Evolutionary conservation across 148 eudicot genomes (phyloP), one percentile per base, ranked within the genome.

Genomic region (Amaranthus hypochondriacus): DNA sequence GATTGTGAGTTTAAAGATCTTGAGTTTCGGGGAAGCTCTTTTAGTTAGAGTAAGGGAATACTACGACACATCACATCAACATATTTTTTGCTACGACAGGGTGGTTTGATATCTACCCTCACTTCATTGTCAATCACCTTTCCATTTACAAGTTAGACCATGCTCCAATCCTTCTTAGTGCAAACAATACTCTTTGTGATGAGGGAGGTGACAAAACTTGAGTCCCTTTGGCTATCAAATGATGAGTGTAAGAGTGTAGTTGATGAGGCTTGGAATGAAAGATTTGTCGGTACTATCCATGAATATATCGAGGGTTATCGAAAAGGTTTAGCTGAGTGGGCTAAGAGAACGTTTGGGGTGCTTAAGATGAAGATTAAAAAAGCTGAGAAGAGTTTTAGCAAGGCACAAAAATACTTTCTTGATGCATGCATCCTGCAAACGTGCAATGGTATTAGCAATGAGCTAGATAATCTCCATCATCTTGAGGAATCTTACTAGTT

Each of bases 181-280:
- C 10, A 0, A 1, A 5, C 1, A 5, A 4, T 0, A 2, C 0
- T 0, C 4, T 3, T 1, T 0, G 6, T 4, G 5, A 5, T 2
- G 49, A 5, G 4, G 0, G 60, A 5, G 3, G 3, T 0, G 43
- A 54, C 10, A 12, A 39, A 9, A 1, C 21, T 67, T 50, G 56
- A 50, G 18, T 5, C 44, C 3, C 4, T 15, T 1, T 49, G 56
- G 70, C 4, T 50, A 9, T 39, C 6, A 0, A 1, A 8, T 0
- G 11, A 15, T 2, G 70, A 67, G 5, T 67, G 55, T 66, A 55
- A 6, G 21, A 4, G 15, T 0, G 70, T 66, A 3, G 66, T 62
- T 7, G 10, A 7, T 3, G 11, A 55, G 3, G 10, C 57, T 8
- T 55, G 57, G 57, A 6, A 4, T 11, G 2, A 6, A 0, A n/a